Evolutionary conservation across 805 yeast species (phyloP).

Genomic region (Jamesozyma spencerorum): DNA sequence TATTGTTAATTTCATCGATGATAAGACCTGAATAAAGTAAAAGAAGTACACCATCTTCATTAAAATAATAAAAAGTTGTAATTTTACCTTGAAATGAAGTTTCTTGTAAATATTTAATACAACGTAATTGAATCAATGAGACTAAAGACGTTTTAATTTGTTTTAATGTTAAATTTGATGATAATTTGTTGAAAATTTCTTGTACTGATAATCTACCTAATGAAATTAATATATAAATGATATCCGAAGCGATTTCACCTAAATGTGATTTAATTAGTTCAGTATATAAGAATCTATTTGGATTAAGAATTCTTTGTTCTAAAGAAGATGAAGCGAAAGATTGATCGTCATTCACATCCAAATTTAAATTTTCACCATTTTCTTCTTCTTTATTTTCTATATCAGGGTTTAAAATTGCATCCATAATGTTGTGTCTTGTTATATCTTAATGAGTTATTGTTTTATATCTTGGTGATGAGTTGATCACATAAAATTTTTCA

Average conservation of each 20-base stretch:
- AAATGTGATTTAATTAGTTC: conserved; percentile 44
- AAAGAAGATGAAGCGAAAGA: conserved; percentile 17
- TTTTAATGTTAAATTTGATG: conserved; percentile 31
- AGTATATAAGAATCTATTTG: conserved; percentile 51
- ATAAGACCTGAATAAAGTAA: conserved; percentile 74
- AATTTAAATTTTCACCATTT: not conserved
- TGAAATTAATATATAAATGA: conserved; percentile 52
- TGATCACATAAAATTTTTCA: no score
- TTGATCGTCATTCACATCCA: not conserved
- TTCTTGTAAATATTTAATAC: conserved; percentile 59
- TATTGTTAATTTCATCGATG: conserved; percentile 41
- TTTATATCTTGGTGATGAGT: no score
- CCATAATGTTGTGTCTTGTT: no score
- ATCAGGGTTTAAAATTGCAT: not conserved
- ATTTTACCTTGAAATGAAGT: conserved; percentile 20
- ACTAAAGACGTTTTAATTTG: conserved; percentile 60
- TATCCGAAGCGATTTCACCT: conserved; percentile 65
- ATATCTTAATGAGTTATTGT: no score
- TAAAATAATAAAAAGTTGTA: conserved; percentile 44
- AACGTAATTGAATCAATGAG: conserved; percentile 67
- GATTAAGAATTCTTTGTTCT: conserved; percentile 46
- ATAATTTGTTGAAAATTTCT: conserved; percentile 39
- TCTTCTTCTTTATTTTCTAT: no score
- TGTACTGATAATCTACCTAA: conserved; percentile 55
- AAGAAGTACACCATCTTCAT: conserved; percentile 53